phyloP scores from a whole-genome alignment of 768 basidiomycete species.

The Boletus subcaerulescens region DNA sequence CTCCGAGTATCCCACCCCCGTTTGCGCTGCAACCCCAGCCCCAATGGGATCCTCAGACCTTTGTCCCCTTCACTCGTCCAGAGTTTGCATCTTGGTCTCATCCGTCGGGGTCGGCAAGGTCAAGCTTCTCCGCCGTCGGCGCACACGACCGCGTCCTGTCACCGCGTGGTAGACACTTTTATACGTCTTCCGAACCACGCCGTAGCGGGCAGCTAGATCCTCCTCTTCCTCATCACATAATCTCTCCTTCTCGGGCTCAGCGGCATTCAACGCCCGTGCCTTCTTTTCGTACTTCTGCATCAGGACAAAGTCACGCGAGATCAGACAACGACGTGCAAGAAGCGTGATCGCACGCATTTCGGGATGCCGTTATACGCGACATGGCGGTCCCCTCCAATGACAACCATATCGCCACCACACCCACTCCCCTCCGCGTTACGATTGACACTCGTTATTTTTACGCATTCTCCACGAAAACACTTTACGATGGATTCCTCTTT shows the following conservation, averaged over 20 bases:
- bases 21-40: slow-evolving; percentile 66
- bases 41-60: slow-evolving; percentile 55
- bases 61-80: slow-evolving; percentile 37
- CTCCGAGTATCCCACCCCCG: slow-evolving; percentile 44
- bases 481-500: slow-evolving; percentile 17
- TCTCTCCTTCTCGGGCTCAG: slow-evolving; percentile 15
- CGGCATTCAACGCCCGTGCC: slow-evolving; percentile 13
- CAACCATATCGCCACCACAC: not conserved
- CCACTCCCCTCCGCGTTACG: slow-evolving; percentile 16
- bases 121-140: slow-evolving; percentile 17
- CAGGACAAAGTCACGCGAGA: slow-evolving; percentile 14
- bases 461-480: slow-evolving; percentile 21
- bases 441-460: slow-evolving; percentile 14
- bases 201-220: slow-evolving; percentile 12
- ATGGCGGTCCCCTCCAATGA: not conserved
- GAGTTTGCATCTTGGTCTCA: slow-evolving; percentile 33
- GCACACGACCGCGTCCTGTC: slow-evolving; percentile 15
- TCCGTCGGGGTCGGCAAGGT: slow-evolving; percentile 30
- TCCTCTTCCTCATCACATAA: slow-evolving; percentile 16
- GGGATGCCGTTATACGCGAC: slow-evolving; percentile 17
- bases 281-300: slow-evolving; percentile 12
- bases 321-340: slow-evolving; percentile 19
- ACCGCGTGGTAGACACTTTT: slow-evolving; percentile 10
- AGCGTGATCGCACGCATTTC: slow-evolving; percentile 14
- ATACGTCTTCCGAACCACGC: slow-evolving; percentile 14